These are phyloP conservation scores for Phialocephala subalpina DNA, from an alignment of 2,329 filamentous ascomycete species.

Conservation along the genomic window DNA sequence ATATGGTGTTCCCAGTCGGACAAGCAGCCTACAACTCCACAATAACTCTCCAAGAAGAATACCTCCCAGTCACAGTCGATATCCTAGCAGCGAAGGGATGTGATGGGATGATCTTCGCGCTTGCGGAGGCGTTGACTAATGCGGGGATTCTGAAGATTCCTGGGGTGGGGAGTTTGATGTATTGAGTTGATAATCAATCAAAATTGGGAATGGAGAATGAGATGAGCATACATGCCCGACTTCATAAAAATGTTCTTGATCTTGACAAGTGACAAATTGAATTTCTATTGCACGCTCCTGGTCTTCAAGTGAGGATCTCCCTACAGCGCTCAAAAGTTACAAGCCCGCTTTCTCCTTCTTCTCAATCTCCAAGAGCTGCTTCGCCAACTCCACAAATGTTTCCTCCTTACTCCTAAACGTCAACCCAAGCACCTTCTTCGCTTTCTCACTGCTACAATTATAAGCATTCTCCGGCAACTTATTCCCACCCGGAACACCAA, in stretches of 20 bases:
- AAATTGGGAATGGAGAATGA: too few species aligned
- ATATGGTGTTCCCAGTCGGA: constrained; percentile 52
- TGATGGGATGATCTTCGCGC: constrained; percentile 63
- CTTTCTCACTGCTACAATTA: constrained; percentile 27
- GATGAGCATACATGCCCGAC: too few species aligned
- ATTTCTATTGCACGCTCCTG: too few species aligned
- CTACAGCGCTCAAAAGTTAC: too few species aligned
- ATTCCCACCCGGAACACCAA: constrained; percentile 44
- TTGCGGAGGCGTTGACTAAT: constrained; percentile 59
- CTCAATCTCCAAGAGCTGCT: constrained; percentile 37
- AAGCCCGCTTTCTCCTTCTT: constrained; percentile 2
- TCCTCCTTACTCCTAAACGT: constrained; percentile 31
- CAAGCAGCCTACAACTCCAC: constrained; percentile 52
- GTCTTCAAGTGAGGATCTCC: too few species aligned
- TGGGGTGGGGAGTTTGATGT: constrained; percentile 48
- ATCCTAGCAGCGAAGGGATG: constrained; percentile 66
- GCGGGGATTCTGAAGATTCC: constrained; percentile 57
- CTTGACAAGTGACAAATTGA: too few species aligned
- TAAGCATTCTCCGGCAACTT: constrained; percentile 22
- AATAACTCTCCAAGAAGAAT: constrained; percentile 57
- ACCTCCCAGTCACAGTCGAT: constrained; percentile 64
- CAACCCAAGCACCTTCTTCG: constrained; percentile 28
- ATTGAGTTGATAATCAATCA: constrained; percentile 9
- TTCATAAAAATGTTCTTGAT: too few species aligned
- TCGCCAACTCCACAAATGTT: constrained; percentile 39